Percentiles rank a stretch among this genome's conserved stretches.
These are phyloP conservation scores for Irpex sp. DNA, from an alignment of 1,284 basidiomycete genomes.

Conservation along the genomic window DNA sequence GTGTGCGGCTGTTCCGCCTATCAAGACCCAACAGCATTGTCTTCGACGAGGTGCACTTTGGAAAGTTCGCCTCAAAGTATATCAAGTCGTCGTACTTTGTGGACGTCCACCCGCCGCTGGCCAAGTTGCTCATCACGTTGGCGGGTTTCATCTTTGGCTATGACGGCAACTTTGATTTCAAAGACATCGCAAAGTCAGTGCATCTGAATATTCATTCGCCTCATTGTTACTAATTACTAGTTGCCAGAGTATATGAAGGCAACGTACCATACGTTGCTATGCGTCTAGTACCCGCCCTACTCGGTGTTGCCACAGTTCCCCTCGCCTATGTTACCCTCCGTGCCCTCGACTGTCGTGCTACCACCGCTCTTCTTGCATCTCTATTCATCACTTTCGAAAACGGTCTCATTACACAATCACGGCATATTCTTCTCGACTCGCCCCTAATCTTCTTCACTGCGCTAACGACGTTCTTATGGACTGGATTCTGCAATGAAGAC, in stretches of 20 bases:
- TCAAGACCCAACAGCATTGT: constrained; percentile 86
- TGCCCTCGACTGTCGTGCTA: constrained; percentile 84
- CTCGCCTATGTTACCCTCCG: constrained; percentile 93
- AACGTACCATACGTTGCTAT: constrained; percentile 94
- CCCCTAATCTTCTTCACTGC: constrained; percentile 98
- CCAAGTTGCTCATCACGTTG: constrained; percentile 92
- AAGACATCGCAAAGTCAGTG: constrained; percentile 91
- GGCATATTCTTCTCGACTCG: constrained; percentile 96
- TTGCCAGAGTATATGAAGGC: constrained; percentile 63
- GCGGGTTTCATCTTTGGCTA: constrained; percentile 90
- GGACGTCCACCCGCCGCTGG: constrained; percentile 97
- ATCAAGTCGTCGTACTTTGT: constrained; percentile 91
- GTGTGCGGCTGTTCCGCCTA: constrained; percentile 77
- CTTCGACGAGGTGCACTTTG: constrained; percentile 98
- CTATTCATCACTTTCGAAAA: constrained; percentile 97
- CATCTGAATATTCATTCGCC: background rate
- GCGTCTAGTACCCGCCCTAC: constrained; percentile 87
- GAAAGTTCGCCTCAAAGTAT: constrained; percentile 90
- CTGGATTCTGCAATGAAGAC: constrained; percentile 90
- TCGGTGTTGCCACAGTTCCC: constrained; percentile 89
- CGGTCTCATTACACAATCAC: constrained; percentile 91
- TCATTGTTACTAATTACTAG: constrained; percentile 8
- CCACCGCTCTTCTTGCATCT: constrained; percentile 86
- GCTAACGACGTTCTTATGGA: constrained; percentile 84
- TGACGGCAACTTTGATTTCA: constrained; percentile 93